Evolutionary conservation across 2,329 filamentous ascomycete species (phyloP).

Genomic region (Cadophora luteo-olivacea): DNA sequence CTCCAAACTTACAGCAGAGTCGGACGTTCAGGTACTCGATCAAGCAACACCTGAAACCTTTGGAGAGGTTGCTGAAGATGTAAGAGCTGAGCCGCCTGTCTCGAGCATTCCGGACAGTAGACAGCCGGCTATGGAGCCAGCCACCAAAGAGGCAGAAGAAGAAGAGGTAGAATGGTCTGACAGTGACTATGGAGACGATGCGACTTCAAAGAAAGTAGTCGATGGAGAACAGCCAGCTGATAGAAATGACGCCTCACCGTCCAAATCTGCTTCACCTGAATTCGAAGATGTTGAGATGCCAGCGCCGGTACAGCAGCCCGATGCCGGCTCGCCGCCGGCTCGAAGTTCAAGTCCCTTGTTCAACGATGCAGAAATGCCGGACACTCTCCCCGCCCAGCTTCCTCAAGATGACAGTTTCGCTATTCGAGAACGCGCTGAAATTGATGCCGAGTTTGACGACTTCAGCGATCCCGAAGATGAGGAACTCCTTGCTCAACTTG

Average conservation of each 20-base stretch:
- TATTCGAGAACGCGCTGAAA: conserved; percentile 34
- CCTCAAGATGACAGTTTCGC: conserved; percentile 12
- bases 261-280: conserved; percentile 52
- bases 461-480: conserved; percentile 92
- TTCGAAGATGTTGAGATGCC: conserved; percentile 56
- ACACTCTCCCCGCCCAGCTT: conserved; percentile 18
- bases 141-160: conserved; percentile 28
- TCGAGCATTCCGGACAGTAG: conserved; percentile 40
- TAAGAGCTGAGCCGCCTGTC: conserved; percentile 39
- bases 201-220: conserved; percentile 24
- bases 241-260: conserved; percentile 29
- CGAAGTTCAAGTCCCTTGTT: conserved; percentile 36
- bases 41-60: conserved; percentile 22
- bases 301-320: background rate
- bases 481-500: conserved; percentile 84
- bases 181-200: conserved; percentile 51
- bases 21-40: conserved; percentile 32
- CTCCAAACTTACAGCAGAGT: background rate
- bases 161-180: conserved; percentile 59
- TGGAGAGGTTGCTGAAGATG: conserved; percentile 43
- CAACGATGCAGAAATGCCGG: conserved; percentile 36
- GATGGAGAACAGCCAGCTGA: conserved; percentile 5
- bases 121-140: conserved; percentile 16
- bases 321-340: background rate
- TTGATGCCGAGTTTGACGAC: conserved; percentile 58